Evolutionary conservation across 2,329 filamentous ascomycete species (phyloP).

Genomic region (Aureobasidium sp.): DNA sequence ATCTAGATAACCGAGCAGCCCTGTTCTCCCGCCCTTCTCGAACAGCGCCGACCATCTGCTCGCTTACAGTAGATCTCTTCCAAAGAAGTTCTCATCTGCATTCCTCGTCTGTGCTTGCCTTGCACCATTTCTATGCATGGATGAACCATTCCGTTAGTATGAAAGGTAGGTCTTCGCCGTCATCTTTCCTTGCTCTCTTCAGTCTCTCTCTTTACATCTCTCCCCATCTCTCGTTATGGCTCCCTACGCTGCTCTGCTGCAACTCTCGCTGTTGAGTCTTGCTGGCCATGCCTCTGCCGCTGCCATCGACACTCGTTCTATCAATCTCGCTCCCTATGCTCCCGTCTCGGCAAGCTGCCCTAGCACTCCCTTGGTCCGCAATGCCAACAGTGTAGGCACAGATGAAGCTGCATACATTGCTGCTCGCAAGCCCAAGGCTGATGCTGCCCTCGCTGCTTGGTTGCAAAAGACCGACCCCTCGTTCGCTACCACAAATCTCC

Average conservation of each 20-base stretch:
- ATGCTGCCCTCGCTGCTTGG: constrained; percentile 34
- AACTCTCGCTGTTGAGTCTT: neutral
- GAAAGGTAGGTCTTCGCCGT: neutral
- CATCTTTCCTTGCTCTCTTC: neutral
- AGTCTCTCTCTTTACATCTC: neutral
- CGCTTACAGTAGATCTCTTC: neutral
- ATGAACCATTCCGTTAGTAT: neutral
- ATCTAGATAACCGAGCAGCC: constrained; percentile 3
- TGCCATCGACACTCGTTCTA: constrained; percentile 10
- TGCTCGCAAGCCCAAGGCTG: constrained; percentile 34
- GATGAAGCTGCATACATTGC: constrained; percentile 35
- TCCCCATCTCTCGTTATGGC: neutral
- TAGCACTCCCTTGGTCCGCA: constrained; percentile 31
- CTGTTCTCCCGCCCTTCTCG: constrained; percentile 1
- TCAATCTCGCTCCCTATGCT: constrained; percentile 25
- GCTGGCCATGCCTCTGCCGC: constrained; percentile 5
- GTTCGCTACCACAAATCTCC: constrained; percentile 33
- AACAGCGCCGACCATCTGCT: constrained; percentile 1
- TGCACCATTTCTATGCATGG: neutral
- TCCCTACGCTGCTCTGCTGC: neutral
- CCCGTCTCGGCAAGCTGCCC: constrained; percentile 35
- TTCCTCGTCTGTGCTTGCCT: constrained; percentile 7
- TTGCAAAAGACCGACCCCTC: constrained; percentile 30
- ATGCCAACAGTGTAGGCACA: constrained; percentile 31
- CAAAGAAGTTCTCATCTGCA: neutral